These are phyloP conservation scores for Talaromyces liani DNA, from an alignment of 495 filamentous ascomycete species.

Conservation along the genomic window DNA sequence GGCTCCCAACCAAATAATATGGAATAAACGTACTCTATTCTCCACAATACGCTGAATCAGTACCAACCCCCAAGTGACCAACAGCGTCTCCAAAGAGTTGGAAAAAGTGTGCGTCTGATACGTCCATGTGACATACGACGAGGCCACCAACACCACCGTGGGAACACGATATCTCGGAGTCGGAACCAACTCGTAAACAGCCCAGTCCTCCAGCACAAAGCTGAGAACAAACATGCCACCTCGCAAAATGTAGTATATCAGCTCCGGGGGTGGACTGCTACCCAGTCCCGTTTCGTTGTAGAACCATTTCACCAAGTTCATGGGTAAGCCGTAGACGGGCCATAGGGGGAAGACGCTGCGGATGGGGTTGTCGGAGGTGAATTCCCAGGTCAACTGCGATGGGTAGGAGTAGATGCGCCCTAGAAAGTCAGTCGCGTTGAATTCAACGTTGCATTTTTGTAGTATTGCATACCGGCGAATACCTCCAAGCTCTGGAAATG, in stretches of 20 bases:
- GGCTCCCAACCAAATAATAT: neutral
- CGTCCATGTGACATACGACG: slow-evolving; percentile 97
- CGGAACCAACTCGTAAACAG: slow-evolving; percentile 80
- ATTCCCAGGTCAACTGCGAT: slow-evolving; percentile 86
- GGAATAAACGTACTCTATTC: slow-evolving; percentile 49
- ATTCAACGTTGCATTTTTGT: neutral
- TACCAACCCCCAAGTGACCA: slow-evolving; percentile 86
- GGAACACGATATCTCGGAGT: slow-evolving; percentile 62
- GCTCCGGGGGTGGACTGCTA: slow-evolving; percentile 51
- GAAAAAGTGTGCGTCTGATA: slow-evolving; percentile 99
- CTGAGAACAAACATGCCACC: slow-evolving; percentile 85
- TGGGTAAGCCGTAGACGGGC: slow-evolving; percentile 85
- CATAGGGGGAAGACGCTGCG: slow-evolving; percentile 95
- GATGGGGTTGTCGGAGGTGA: slow-evolving; percentile 75
- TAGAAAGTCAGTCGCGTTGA: slow-evolving; percentile 25
- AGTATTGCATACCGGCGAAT: slow-evolving; percentile 68
- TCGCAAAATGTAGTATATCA: slow-evolving; percentile 83
- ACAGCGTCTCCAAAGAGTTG: slow-evolving; percentile 89
- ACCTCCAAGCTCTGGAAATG: slow-evolving; percentile 98
- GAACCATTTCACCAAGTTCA: slow-evolving; percentile 84
- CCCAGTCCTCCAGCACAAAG: slow-evolving; percentile 97
- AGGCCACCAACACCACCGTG: slow-evolving; percentile 76
- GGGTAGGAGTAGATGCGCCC: slow-evolving; percentile 87
- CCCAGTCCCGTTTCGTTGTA: slow-evolving; percentile 54
- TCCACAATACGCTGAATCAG: slow-evolving; percentile 77